Conservation (phyloP, 306 rosid species). For the Cicer bijugum region DNA sequence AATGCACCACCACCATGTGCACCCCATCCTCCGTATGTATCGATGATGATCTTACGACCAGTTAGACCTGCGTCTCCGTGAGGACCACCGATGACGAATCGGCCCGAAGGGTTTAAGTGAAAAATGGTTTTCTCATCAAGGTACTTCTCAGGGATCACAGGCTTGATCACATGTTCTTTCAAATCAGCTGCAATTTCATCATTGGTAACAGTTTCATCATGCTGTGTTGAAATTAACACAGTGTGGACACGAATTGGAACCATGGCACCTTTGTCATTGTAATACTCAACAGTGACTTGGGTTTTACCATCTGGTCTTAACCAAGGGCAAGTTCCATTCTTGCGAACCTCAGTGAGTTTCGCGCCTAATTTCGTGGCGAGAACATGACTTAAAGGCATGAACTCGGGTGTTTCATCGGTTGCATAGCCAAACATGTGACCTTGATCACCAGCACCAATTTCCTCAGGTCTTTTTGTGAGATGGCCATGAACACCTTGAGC, state of each 20-base stretch:
- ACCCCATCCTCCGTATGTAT: conserved; percentile 56
- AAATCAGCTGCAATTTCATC: conserved; percentile 56
- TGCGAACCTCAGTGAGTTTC: conserved; percentile 50
- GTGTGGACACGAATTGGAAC: conserved; percentile 53
- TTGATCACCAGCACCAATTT: conserved; percentile 55
- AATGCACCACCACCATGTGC: conserved; percentile 61
- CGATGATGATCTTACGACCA: conserved; percentile 56
- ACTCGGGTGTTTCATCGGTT: conserved; percentile 54
- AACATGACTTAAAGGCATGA: conserved; percentile 58
- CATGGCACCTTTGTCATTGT: conserved; percentile 58
- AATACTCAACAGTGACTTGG: conserved; percentile 56
- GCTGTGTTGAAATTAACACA: conserved; percentile 55
- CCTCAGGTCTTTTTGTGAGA: conserved; percentile 51
- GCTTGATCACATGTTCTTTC: conserved; percentile 55
- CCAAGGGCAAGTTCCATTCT: conserved; percentile 55
- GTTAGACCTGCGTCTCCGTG: conserved; percentile 60
- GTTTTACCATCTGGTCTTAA: conserved; percentile 60
- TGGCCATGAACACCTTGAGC: conserved; percentile 59
- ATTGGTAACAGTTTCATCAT: conserved; percentile 56
- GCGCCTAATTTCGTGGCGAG: conserved; percentile 60
- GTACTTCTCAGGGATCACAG: conserved; percentile 57
- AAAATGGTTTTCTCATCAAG: conserved; percentile 57
- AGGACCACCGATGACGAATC: conserved; percentile 58
- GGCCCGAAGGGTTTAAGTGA: conserved; percentile 55
- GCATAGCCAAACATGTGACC: conserved; percentile 60